Percentiles rank a stretch among this genome's conserved stretches.
Conservation (phyloP, 139 green algal species). For the Auxenochlorella pyrenoidosa region DNA sequence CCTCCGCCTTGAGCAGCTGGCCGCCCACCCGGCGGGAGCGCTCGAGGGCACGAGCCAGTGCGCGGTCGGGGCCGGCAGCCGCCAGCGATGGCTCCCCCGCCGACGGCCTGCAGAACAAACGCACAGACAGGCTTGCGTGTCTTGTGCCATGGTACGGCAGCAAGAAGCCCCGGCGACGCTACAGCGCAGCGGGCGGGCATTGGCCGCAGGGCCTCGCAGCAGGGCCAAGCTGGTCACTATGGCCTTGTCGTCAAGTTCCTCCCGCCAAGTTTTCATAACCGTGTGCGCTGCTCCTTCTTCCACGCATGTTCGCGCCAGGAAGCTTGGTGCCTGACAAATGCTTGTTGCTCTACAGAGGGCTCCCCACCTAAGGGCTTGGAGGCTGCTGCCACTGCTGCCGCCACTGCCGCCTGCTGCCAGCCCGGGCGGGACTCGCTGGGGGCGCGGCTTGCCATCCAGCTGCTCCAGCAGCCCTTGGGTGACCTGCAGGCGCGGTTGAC, state of each 20-base stretch:
- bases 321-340: too few relatives aligned
- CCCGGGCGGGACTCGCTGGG: background rate
- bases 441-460: constrained; percentile 29
- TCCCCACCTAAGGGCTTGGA: background rate
- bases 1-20: constrained; percentile 62
- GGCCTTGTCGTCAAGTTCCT: too few relatives aligned
- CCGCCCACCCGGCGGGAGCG: constrained; percentile 47
- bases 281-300: too few relatives aligned
- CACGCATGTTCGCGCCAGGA: too few relatives aligned
- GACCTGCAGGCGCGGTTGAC: constrained; percentile 2
- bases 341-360: too few relatives aligned
- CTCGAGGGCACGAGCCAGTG: constrained; percentile 40
- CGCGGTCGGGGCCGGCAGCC: background rate
- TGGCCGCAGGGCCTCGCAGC: too few relatives aligned
- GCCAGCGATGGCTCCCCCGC: background rate
- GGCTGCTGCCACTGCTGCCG: too few relatives aligned
- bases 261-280: too few relatives aligned
- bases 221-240: too few relatives aligned
- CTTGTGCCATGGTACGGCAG: too few relatives aligned
- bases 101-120: background rate
- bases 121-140: background rate
- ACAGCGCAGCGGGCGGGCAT: too few relatives aligned
- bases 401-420: too few relatives aligned
- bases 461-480: constrained; percentile 33
- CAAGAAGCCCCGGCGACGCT: background rate